Base-by-base conservation (phyloP, 805 yeast genomes). In the Wickerhamiella spandovensis region DNA sequence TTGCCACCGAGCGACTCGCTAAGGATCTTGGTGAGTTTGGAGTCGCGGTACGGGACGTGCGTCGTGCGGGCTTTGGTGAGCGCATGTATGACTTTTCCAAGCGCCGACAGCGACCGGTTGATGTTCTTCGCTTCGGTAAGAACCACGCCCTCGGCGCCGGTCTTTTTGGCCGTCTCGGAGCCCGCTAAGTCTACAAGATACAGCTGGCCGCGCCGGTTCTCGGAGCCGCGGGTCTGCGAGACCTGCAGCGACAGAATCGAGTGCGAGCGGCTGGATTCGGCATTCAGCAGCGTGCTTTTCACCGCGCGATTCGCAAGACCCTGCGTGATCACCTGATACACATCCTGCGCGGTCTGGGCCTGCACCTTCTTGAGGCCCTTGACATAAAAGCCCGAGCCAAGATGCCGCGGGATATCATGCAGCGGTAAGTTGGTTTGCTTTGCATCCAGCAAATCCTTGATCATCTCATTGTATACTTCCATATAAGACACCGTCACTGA, bases 101-200 rank as follows among this genome's bases (percentile, higher is more conserved):
- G 69, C 0, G 88, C 75, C 5, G 87, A 78, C 38, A 86, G 71
- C 0, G 95, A 84, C 43, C 79, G 74, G 64, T 88, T 89, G 58
- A 88, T 83, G 53, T 82, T 84, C 59, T 84, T 84, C 0, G 95
- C 87, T 58, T 88, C 96, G 61, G 86, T 89, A 7, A 84, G 67
- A 1, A 81, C 73, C 56, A 78, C 78, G 1, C 92, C 92, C 0
- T 77, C 65, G 0, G 89, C 90, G 2, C 92, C 90, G 0, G 92
- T 78, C 55, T 79, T 82, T 51, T 79, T 78, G 38, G 81, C 78
- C 62, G 80, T 84, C 64, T 89, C 95, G 21, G 90, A 81, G 5
- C 95, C 95, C 0, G 95, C 95, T 55, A 87, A 71, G 66, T 87
- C 96, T 12, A 86, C 90, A 37, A 87, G 64, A 58, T 80, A 82